Evolutionary conservation across 2,329 filamentous ascomycete genomes (phyloP).

Genomic region (Pseudogymnoascus sp.): DNA sequence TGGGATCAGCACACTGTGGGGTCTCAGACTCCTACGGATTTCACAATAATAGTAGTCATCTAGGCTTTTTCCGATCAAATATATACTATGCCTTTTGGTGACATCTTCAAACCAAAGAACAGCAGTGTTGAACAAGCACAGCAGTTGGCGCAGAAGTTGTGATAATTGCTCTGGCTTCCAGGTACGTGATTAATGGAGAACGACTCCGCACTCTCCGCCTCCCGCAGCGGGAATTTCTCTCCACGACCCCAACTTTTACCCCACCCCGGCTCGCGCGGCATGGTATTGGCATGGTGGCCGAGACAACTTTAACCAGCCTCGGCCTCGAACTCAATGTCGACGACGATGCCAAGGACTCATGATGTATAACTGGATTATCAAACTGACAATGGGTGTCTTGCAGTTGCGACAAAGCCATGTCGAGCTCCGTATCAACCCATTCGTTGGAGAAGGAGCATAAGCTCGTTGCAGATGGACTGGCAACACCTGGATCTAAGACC

Average conservation of each 20-base stretch:
- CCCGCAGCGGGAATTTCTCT: background rate
- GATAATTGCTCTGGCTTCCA: background rate
- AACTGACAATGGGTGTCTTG: background rate
- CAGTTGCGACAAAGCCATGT: background rate
- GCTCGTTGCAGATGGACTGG: background rate
- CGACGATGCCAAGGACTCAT: background rate
- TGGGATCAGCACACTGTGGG: background rate
- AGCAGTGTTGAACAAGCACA: background rate
- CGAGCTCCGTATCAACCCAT: background rate
- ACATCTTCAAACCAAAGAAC: background rate
- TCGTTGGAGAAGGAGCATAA: slow-evolving; percentile 2
- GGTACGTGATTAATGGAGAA: background rate
- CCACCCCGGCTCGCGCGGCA: background rate
- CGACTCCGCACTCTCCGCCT: background rate
- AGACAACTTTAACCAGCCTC: background rate
- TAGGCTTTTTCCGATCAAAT: background rate
- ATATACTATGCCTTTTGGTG: background rate
- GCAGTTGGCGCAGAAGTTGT: background rate
- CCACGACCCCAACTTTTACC: background rate
- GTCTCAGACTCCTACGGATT: background rate
- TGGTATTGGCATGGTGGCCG: background rate
- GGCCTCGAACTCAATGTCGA: background rate
- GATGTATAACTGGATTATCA: background rate
- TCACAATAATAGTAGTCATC: background rate
- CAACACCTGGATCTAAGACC: background rate